Base-by-base conservation (phyloP, 2,329 filamentous ascomycete genomes). In the Coleophoma crateriformis region DNA sequence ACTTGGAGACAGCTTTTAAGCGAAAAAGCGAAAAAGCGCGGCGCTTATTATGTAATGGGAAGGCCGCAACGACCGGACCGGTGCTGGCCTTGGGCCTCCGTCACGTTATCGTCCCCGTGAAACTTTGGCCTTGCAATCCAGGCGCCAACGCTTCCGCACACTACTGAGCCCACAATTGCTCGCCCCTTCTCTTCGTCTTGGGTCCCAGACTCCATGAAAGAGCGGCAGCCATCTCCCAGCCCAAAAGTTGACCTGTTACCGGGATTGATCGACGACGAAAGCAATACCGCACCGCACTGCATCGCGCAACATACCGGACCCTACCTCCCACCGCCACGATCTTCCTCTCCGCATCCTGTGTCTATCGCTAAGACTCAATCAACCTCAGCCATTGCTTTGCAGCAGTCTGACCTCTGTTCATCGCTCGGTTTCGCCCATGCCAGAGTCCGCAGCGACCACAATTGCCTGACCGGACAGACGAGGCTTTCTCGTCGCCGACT, bases 391-490 rank as follows among this genome's bases (percentile, higher is more conserved):
- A 27, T 27, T 27, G 27, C 27, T 27, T 27, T 27, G 27, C 27
- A 27, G 27, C 27, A 27, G 27, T 27, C 27, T 7, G 7, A 27
- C 27, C 27, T 27, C 27, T 27, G 27, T 10, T 27, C 27, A 27
- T 27, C 27, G 27, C 27, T 27, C 8, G 6, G 27, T 27, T 27
- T 27, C 27, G 27, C 27, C 27, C 27, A 27, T 27, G 27, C 27
- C 27, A 27, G 27, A 27, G 27, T 27, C 7, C 27, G 27, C 27
- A 27, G 27, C 27, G 27, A 27, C 27, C 3, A 58, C 57, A 50
- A 50, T 53, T 44, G 17, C 37, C 14, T n/a, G 14, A n/a, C 37
- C 14, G 37, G 37, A 19, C 17, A 12, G 37, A n/a, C 17, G 37
- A 39, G 27, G 27, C 27, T 27, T 27, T 27, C 27, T 27, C 27